Percentiles rank a stretch among this genome's conserved stretches.
These are phyloP conservation scores for Fistulifera pelliculosa DNA, from an alignment of 108 stramenopile genomes.

Conservation along the genomic window DNA sequence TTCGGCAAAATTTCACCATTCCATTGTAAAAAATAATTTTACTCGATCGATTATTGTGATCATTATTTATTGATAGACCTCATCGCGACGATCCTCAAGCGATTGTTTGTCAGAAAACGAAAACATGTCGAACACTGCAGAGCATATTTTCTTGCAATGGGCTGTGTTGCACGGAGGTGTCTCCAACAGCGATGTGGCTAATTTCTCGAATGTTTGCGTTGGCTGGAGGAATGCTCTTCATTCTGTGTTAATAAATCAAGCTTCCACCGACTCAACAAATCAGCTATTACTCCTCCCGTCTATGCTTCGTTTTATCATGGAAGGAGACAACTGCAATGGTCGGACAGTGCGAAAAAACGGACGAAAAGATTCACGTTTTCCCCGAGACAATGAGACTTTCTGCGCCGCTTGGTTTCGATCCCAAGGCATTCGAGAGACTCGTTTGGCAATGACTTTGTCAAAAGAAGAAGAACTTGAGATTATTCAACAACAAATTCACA, in stretches of 20 bases:
- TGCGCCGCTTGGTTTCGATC: slow-evolving; percentile 79
- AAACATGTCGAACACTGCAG: too few species aligned
- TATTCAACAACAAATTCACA: background rate
- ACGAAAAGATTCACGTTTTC: background rate
- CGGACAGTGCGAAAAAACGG: slow-evolving; percentile 8
- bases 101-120: too few species aligned
- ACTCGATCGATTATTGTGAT: too few species aligned
- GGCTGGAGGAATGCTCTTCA: slow-evolving; percentile 35
- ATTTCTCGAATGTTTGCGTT: slow-evolving; percentile 50
- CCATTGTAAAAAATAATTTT: too few species aligned
- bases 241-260: slow-evolving; percentile 11
- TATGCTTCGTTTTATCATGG: background rate
- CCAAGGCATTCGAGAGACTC: slow-evolving; percentile 39
- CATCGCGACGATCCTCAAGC: too few species aligned
- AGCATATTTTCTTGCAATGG: slow-evolving; percentile 35
- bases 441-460: slow-evolving; percentile 5
- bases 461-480: background rate
- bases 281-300: slow-evolving; percentile 10
- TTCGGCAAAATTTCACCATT: too few species aligned
- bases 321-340: slow-evolving; percentile 11
- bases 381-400: slow-evolving; percentile 39
- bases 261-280: background rate
- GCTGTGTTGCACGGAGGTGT: slow-evolving; percentile 32
- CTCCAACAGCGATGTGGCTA: slow-evolving; percentile 51
- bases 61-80: too few species aligned